Percentiles rank a stretch among this genome's conserved stretches.
Conservation (phyloP, 129 eudicot genomes). For the Flaveria robusta region DNA sequence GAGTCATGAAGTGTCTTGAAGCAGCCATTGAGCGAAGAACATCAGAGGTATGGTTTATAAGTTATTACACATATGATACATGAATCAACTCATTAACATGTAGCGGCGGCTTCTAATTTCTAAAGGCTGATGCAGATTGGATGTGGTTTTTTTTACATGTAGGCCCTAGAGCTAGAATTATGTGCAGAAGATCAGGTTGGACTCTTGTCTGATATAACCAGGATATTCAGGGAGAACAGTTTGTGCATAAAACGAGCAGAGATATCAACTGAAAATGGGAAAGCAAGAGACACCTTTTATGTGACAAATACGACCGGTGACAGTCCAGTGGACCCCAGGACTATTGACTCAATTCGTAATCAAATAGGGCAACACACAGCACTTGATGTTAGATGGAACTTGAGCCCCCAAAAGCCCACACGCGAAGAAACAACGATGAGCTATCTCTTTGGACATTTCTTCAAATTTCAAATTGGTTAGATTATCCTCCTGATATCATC, state of each 20-base stretch:
- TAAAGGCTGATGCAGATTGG: no score
- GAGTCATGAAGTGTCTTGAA: constrained; percentile 77
- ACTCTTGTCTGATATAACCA: constrained; percentile 75
- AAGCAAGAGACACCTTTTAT: constrained; percentile 62
- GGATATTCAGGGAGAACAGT: constrained; percentile 78
- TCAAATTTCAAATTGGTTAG: constrained; percentile 42
- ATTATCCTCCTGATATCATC: constrained; percentile 28
- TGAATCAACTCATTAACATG: not conserved
- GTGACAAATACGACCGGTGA: constrained; percentile 76
- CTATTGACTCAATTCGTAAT: constrained; percentile 56
- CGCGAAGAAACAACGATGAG: constrained; percentile 53
- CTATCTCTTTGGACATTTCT: constrained; percentile 61
- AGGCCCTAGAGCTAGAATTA: constrained; percentile 74
- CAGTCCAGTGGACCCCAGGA: constrained; percentile 63
- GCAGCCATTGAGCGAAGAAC: constrained; percentile 83
- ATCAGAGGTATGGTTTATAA: constrained; percentile 51
- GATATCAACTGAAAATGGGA: constrained; percentile 60
- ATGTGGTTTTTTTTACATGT: not conserved
- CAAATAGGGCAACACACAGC: constrained; percentile 52
- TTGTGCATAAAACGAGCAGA: constrained; percentile 70
- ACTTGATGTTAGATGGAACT: constrained; percentile 56
- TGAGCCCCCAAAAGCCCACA: constrained; percentile 44
- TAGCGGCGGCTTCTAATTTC: not conserved
- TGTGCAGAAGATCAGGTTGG: constrained; percentile 76
- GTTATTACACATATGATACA: not conserved